These are phyloP conservation scores for Blastobotrys serpentis DNA, from an alignment of 1,139 yeast species.

Conservation along the genomic window DNA sequence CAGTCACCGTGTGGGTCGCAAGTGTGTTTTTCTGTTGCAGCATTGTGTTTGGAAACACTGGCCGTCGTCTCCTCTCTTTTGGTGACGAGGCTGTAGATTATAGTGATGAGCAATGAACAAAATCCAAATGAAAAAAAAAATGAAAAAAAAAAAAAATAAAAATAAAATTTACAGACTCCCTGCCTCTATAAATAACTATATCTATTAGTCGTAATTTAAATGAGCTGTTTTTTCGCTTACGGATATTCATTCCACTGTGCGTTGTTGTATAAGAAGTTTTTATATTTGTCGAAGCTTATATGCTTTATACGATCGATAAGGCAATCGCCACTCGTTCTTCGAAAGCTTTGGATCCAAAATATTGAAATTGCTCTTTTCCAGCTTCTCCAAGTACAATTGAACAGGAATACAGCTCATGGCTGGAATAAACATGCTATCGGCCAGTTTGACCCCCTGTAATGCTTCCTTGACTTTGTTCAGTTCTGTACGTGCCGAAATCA, in stretches of 20 bases:
- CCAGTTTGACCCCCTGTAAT: conserved; percentile 40
- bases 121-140: background rate
- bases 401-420: conserved; percentile 66
- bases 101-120: background rate
- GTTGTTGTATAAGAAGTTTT: too few species aligned
- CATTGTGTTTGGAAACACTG: conserved; percentile 68
- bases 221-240: too few species aligned
- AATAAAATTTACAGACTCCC: conserved; percentile 9
- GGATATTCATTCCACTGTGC: too few species aligned
- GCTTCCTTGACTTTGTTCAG: conserved; percentile 43
- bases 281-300: conserved; percentile 44
- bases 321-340: conserved; percentile 68
- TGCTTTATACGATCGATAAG: conserved; percentile 61
- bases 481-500: conserved; percentile 63
- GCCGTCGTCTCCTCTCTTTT: conserved; percentile 48
- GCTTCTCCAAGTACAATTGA: conserved; percentile 55
- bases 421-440: conserved; percentile 69
- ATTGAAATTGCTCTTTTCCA: conserved; percentile 67
- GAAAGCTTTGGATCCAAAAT: conserved; percentile 50
- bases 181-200: background rate
- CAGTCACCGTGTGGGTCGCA: conserved; percentile 49
- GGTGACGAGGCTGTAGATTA: conserved; percentile 15
- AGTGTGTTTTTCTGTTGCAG: conserved; percentile 69
- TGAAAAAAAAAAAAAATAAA: conserved; percentile 1
- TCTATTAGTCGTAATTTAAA: too few species aligned